Percentiles rank a stretch among this genome's conserved stretches.
phyloP scores from a whole-genome alignment of 208 protist species.

The Trypanosoma mega region DNA sequence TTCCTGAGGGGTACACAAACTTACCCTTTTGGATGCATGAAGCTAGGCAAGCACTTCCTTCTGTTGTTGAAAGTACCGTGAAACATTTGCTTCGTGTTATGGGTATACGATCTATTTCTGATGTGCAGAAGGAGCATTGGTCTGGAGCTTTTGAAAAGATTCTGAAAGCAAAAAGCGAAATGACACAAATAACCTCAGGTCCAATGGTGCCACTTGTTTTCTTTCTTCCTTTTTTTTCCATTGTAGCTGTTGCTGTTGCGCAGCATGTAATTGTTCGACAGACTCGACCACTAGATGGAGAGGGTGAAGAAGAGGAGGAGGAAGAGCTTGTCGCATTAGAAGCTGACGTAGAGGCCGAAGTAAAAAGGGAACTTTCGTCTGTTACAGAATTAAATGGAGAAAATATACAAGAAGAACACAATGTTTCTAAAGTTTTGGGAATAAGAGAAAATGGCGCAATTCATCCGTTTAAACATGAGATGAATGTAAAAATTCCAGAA shows the following conservation, averaged over 20 bases:
- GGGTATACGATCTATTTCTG: conserved; percentile 64
- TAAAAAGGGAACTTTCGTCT: not conserved
- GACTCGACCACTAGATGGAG: not conserved
- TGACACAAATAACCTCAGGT: conserved; percentile 24
- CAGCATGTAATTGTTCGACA: conserved; percentile 16
- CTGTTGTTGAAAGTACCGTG: conserved; percentile 53
- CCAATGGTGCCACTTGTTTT: conserved; percentile 61
- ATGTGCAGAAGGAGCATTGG: conserved; percentile 42
- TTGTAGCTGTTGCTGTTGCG: conserved; percentile 35
- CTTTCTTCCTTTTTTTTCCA: conserved; percentile 73
- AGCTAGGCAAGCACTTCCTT: conserved; percentile 56
- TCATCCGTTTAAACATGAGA: no score
- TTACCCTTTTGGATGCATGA: conserved; percentile 64
- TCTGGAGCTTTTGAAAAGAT: conserved; percentile 13
- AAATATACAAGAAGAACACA: no score
- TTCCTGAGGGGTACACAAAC: conserved; percentile 44
- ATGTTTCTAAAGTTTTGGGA: no score
- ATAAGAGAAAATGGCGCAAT: no score
- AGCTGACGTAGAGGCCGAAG: not conserved
- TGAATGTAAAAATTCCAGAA: no score
- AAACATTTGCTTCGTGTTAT: conserved; percentile 35
- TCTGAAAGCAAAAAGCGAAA: conserved; percentile 10
- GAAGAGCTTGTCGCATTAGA: conserved; percentile 4
- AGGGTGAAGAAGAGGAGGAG: conserved; percentile 11
- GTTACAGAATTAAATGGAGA: not conserved